These are phyloP conservation scores for Yamadazyma dendronema DNA, from an alignment of 1,139 yeast species.

Conservation along the genomic window DNA sequence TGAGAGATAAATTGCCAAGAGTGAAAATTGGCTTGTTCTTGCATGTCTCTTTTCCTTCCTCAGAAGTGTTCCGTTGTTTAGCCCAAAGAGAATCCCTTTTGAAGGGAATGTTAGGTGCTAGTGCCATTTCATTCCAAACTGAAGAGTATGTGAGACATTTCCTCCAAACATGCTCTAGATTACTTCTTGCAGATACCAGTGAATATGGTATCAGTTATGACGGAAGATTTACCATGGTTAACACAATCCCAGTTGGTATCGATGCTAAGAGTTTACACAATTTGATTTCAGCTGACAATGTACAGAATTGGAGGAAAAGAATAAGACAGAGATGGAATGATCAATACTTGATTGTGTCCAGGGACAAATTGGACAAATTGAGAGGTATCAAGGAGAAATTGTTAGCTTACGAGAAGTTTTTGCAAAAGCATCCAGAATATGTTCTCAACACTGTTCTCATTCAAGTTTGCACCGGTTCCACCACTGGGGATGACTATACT, in stretches of 20 bases:
- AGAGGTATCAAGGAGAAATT: constrained; percentile 89
- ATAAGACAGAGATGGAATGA: constrained; percentile 78
- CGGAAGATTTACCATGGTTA: constrained; percentile 65
- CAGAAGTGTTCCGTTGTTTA: constrained; percentile 91
- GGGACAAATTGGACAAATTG: constrained; percentile 85
- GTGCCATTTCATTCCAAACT: constrained; percentile 85
- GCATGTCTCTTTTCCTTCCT: constrained; percentile 93
- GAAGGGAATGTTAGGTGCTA: constrained; percentile 86
- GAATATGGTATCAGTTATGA: constrained; percentile 71
- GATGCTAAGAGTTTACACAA: constrained; percentile 63
- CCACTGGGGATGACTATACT: constrained; percentile 59
- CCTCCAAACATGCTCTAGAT: constrained; percentile 82
- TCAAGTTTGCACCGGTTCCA: constrained; percentile 63
- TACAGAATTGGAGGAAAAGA: constrained; percentile 64
- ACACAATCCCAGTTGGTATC: constrained; percentile 81
- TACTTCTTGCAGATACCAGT: constrained; percentile 78
- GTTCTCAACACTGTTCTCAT: constrained; percentile 71
- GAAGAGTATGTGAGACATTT: constrained; percentile 93
- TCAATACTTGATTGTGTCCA: constrained; percentile 71
- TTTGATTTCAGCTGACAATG: constrained; percentile 49
- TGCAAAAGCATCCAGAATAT: constrained; percentile 68
- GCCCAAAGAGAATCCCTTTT: constrained; percentile 81
- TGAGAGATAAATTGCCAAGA: constrained; percentile 69
- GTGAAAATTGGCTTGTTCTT: constrained; percentile 91
- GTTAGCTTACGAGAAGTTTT: constrained; percentile 79